Base-by-base conservation (phyloP, 306 rosid genomes). In the Coriaria nepalensis region DNA sequence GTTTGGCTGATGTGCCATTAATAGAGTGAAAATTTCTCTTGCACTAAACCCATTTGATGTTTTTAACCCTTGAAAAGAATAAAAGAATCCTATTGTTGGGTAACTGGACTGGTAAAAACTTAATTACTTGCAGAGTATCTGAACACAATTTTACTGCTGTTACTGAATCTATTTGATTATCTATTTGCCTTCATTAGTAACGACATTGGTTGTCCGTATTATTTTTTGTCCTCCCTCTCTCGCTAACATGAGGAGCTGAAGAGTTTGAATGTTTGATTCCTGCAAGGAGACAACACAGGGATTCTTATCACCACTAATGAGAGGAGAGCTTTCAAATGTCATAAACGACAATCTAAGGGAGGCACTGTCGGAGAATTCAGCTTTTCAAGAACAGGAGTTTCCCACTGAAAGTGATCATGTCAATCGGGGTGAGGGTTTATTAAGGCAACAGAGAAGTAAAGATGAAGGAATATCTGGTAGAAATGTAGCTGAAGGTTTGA, bases 351-450 rank as follows among this genome's bases (percentile, higher is more conserved):
- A 62, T 52, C 45, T 75, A 33, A 85, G 73, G 67, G 92, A 84
- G 70, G 88, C 72, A 62, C 75, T 72, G 75, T 81, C 79, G 3
- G 85, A 79, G 70, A 73, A 68, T 68, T 85, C 82, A 62, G 76
- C 76, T 60, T 54, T 78, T 55, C 82, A 71, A 61, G 79, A 67
- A 56, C 34, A 6, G n/a, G 78, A 71, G 55, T 68, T 47, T 63
- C 59, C 67, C 67, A 55, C 55, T 54, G 65, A 73, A 61, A 63
- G 59, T 45, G 80, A 71, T 50, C 74, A 49, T 53, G 63, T 42
- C 41, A 68, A 68, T 61, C 80, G 58, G 52, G 73, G 62, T 40
- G 80, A 67, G 64, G 76, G 54, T 52, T 41, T 40, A 53, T 52
- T 57, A 52, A 70, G 32, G 63, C 68, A 65, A 45, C 63, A 40